Base-by-base conservation (phyloP, 2,329 filamentous ascomycete species). In the Aureobasidium vineae region DNA sequence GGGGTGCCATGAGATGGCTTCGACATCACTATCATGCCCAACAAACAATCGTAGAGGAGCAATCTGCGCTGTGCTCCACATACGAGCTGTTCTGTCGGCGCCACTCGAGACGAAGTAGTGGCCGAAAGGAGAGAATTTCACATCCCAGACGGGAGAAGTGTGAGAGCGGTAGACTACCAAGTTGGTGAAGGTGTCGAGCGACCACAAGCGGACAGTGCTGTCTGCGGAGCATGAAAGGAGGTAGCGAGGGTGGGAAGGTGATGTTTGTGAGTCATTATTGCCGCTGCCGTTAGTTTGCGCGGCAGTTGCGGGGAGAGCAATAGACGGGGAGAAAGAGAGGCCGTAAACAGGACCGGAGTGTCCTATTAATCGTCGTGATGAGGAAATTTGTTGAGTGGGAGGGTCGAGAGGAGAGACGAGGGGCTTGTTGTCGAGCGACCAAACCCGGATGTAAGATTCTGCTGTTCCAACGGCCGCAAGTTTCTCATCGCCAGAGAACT, bases 401-500 rank as follows among this genome's bases (percentile, higher is more conserved):
- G 86, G 84, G 8, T 83, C 80, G 66, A 87, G 84, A 57, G 86
- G 85, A 16, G 90, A 90, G 53, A 86, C 86, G 15, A 99, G 85
- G 3, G 91, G 85, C 69, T 89, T 90, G 69, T 94, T 95, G 72
- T 97, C 91, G 47, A 98, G 82, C 45, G 90, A 90, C 92, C 94
- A 99, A 15, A 99, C 86, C 19, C 94, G 90, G 72, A 99, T 96
- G 75, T 97, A 98, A 0, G 94, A 98, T 75, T 98, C 93, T 65
- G 90, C 88, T 56, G 93, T 97, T 33, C 95, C 96, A 26, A 88
- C 90, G 28, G 95, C 95, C 43, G 95, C 91, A 33, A 98, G 85
- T 70, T 88, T 85, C 69, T 91, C 89, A 75, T 99, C 95, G 64
- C 94, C 90, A 0, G 94, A 97, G 74, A 99, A 97, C 73, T 98